Percentiles rank a stretch among this genome's conserved stretches.
These are phyloP conservation scores for Eucalyptus erythrocorys DNA, from an alignment of 345 rosid species.

Conservation along the genomic window DNA sequence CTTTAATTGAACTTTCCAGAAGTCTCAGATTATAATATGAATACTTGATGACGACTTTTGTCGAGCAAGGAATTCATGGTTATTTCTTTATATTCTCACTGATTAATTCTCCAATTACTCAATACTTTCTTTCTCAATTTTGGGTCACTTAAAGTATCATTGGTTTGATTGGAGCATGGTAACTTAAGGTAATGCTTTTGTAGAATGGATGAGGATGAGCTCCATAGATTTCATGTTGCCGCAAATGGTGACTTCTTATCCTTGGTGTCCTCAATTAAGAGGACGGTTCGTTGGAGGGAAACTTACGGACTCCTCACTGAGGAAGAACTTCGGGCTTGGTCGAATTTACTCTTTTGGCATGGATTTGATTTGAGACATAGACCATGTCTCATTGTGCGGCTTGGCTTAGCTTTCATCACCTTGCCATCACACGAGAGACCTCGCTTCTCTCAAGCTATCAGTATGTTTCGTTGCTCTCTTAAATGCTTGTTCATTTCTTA, in stretches of 20 bases:
- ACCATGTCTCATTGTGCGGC: slow-evolving; percentile 83
- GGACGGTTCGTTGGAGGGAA: slow-evolving; percentile 88
- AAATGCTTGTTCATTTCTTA: not conserved
- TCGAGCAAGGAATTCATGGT: not conserved
- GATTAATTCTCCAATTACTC: not conserved
- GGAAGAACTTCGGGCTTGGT: slow-evolving; percentile 80
- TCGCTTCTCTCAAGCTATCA: slow-evolving; percentile 75
- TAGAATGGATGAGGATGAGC: slow-evolving; percentile 80
- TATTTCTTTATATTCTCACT: not conserved
- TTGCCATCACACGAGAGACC: slow-evolving; percentile 72
- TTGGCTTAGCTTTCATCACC: slow-evolving; percentile 65
- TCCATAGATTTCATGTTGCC: slow-evolving; percentile 58
- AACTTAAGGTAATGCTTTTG: slow-evolving; percentile 28
- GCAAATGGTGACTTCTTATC: slow-evolving; percentile 69
- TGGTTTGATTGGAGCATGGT: slow-evolving; percentile 6
- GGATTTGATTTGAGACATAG: slow-evolving; percentile 65
- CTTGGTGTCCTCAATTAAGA: slow-evolving; percentile 68
- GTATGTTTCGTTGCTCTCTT: slow-evolving; percentile 33
- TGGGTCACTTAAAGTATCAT: not conserved
- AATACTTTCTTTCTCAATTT: not conserved
- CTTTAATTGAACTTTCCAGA: not conserved
- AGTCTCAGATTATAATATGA: not conserved
- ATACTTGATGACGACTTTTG: not conserved
- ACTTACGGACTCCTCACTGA: slow-evolving; percentile 62
- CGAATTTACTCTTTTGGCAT: slow-evolving; percentile 88